Evolutionary conservation across 108 stramenopile species (phyloP), one percentile per base, ranked within the genome.

Genomic region (Asterionellopsis glacialis): DNA sequence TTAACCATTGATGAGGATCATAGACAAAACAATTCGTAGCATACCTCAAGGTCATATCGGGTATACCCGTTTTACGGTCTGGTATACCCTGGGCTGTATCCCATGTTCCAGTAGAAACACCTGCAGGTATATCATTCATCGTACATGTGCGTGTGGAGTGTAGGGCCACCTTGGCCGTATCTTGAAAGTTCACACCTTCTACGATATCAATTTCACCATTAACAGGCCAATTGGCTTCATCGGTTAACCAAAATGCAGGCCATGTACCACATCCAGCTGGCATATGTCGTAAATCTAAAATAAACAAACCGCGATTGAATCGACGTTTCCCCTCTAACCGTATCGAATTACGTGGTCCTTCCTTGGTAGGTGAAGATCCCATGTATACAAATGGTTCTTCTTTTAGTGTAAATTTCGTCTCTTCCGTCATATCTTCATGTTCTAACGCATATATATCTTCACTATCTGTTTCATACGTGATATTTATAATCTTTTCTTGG

Each of bases 1-100:
- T 95, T n/a, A 83, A 69, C 94, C 94, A 95, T 73, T 95, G 94
- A 72, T 95, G 87, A n/a, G 76, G 85, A 39, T 87, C 90, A 69
- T 88, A 90, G 0, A 86, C 85, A 75, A 79, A 92, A 66, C 94
- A 95, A 59, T 95, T 88, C 43, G 75, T 72, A 6, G 84, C 84
- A 45, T 76, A 63, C 67, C 76, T 73, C 23, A 59, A 28, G 25
- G 80, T 81, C 41, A 67, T 76, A 49, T 74, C 63, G 12, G 73
- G 67, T 43, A 68, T 45, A 5, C 67, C 73, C 15, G 87, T 87
- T 38, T 85, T 84, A 25, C 59, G 62, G 53, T 86, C 74, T 0
- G 89, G 93, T 41, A 94, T 87, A 0, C 93, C 93, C 16, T 81
- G 73, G 51, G 93, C 82, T 0, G 89, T 87, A 61, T 92, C 91